phyloP scores from a whole-genome alignment of 2,329 filamentous ascomycete genomes.

The Cadophora malorum region DNA sequence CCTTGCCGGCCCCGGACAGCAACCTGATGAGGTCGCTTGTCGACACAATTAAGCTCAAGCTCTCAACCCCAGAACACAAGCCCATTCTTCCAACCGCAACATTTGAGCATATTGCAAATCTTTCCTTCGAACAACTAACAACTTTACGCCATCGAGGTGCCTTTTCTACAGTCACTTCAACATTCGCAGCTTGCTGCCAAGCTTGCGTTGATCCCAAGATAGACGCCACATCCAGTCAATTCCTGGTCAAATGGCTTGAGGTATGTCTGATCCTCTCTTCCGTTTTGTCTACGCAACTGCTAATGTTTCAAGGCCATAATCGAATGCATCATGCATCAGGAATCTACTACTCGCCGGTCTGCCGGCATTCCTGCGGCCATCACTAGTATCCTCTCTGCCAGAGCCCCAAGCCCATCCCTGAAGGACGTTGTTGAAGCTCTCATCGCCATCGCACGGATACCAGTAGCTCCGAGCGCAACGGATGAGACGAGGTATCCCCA shows the following conservation, averaged over 20 bases:
- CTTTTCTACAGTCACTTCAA: conserved; percentile 90
- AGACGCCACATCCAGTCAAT: conserved; percentile 21
- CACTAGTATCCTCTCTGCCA: conserved; percentile 77
- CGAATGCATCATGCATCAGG: conserved; percentile 74
- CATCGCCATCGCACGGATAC: conserved; percentile 61
- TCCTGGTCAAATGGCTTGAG: conserved; percentile 73
- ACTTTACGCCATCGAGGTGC: conserved; percentile 88
- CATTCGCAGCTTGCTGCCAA: conserved; percentile 79
- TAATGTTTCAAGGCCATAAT: conserved; percentile 61
- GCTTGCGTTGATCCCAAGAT: conserved; percentile 13
- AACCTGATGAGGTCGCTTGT: conserved; percentile 72
- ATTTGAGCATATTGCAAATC: conserved; percentile 70
- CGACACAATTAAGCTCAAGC: conserved; percentile 50
- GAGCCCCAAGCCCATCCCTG: conserved; percentile 65
- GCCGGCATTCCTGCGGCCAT: conserved; percentile 90
- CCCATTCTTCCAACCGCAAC: conserved; percentile 58
- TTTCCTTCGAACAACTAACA: conserved; percentile 83
- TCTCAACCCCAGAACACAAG: conserved; percentile 48
- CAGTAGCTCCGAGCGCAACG: conserved; percentile 56
- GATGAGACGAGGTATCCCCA: conserved; percentile 78
- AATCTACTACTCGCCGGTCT: conserved; percentile 85
- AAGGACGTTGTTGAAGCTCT: conserved; percentile 68
- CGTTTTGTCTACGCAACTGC: conserved; percentile 31
- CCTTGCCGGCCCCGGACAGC: conserved; percentile 51
- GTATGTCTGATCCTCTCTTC: conserved; percentile 48